Percentiles rank a stretch among this genome's conserved stretches.
phyloP scores from a whole-genome alignment of 192 early-diverging fungal species.

The Dissophora ornata region DNA sequence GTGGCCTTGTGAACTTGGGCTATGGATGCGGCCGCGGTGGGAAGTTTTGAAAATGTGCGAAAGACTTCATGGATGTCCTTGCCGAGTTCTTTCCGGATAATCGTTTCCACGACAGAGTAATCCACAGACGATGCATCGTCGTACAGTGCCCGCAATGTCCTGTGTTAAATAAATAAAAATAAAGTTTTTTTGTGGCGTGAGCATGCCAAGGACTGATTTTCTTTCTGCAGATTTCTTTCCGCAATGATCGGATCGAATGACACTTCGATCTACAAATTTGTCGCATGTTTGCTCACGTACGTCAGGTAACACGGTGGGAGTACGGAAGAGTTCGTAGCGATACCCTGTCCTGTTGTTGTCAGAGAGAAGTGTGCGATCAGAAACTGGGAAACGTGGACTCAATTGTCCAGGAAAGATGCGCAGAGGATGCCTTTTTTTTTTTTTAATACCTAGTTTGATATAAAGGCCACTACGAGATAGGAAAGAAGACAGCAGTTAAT shows the following conservation, averaged over 20 bases:
- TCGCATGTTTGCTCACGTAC: too few relatives aligned
- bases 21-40: conserved; percentile 92
- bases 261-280: too few relatives aligned
- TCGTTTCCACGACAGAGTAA: conserved; percentile 67
- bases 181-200: not conserved
- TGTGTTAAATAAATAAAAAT: conserved; percentile 18
- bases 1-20: conserved; percentile 92
- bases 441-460: conserved; percentile 72
- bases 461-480: conserved; percentile 72
- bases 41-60: conserved; percentile 70
- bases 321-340: conserved; percentile 74
- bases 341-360: conserved; percentile 70
- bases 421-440: not conserved
- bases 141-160: conserved; percentile 74
- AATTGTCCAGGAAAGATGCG: too few relatives aligned
- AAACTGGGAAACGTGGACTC: too few relatives aligned
- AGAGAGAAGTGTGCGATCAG: not conserved
- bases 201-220: too few relatives aligned
- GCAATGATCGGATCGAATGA: too few relatives aligned
- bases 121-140: conserved; percentile 85
- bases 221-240: too few relatives aligned
- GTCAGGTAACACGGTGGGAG: conserved; percentile 63
- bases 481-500: conserved; percentile 4
- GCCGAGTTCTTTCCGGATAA: conserved; percentile 77
- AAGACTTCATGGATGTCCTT: conserved; percentile 73